Evolutionary conservation across 208 protist species (phyloP).

Genomic region (Kentomonas sorsogonicus): DNA sequence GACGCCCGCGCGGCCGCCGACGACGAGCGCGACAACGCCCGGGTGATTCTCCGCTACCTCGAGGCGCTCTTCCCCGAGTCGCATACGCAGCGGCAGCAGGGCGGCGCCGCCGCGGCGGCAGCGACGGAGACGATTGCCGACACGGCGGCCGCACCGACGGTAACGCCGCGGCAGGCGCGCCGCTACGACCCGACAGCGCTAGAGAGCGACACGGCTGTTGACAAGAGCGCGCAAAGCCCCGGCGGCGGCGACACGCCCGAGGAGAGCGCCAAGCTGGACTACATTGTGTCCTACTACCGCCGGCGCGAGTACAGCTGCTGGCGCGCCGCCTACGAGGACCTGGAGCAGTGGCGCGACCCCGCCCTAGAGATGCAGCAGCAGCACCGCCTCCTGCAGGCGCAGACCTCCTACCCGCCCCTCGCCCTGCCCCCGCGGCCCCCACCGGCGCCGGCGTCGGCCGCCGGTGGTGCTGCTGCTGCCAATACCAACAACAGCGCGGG

Average conservation of each 20-base stretch:
- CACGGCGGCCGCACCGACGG: neutral
- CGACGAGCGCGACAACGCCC: conserved; percentile 27
- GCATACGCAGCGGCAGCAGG: neutral
- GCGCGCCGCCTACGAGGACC: conserved; percentile 37
- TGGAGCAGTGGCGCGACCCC: conserved; percentile 14
- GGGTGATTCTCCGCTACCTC: conserved; percentile 16
- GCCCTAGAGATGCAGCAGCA: neutral
- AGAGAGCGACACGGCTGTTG: neutral
- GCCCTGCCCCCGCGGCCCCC: too few relatives aligned
- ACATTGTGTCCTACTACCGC: conserved; percentile 34
- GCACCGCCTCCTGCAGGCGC: neutral
- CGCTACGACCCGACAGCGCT: conserved; percentile 2
- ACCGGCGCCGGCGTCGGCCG: too few relatives aligned
- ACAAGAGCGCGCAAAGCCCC: too few relatives aligned
- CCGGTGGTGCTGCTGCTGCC: too few relatives aligned
- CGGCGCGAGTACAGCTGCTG: conserved; percentile 36
- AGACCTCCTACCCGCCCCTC: too few relatives aligned
- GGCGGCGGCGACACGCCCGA: too few relatives aligned
- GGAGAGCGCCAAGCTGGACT: conserved; percentile 8
- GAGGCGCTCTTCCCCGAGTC: neutral
- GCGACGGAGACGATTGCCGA: neutral
- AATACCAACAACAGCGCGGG: too few relatives aligned
- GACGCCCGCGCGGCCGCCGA: conserved; percentile 20
- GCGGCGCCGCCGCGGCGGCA: neutral
- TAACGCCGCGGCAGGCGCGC: conserved; percentile 1